Conservation (phyloP, 2,329 filamentous ascomycete genomes). For the Talaromyces sp. region DNA sequence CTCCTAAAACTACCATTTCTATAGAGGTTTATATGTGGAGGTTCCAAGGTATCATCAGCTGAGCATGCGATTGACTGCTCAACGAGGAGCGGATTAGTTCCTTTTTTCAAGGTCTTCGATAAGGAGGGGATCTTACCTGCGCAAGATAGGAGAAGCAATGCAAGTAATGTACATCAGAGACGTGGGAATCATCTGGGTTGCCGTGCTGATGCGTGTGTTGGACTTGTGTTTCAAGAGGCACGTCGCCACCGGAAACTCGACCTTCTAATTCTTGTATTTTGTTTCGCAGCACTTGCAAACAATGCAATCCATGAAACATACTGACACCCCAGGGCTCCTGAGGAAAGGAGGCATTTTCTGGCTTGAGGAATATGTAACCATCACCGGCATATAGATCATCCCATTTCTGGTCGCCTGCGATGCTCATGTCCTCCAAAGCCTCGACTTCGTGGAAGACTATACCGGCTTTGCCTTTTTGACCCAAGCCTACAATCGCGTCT, state of each 20-base stretch:
- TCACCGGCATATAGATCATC: background rate
- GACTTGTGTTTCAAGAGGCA: background rate
- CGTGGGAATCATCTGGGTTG: background rate
- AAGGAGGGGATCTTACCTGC: conserved; percentile 6
- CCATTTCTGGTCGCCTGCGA: conserved; percentile 10
- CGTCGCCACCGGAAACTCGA: background rate
- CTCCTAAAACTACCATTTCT: conserved; percentile 1
- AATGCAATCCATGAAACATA: conserved; percentile 18
- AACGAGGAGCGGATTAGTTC: background rate
- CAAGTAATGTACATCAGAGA: conserved; percentile 4
- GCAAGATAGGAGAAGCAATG: conserved; percentile 18
- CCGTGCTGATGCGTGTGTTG: background rate
- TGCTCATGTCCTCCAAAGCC: conserved; percentile 5
- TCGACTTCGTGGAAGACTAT: conserved; percentile 2
- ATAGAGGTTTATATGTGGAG: conserved; percentile 1
- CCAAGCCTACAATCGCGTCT: background rate
- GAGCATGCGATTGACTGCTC: conserved; percentile 9
- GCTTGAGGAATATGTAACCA: conserved; percentile 1
- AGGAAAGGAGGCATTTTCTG: background rate
- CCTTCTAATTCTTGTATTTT: conserved; percentile 6
- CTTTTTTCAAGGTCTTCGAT: background rate
- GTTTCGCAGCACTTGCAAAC: conserved; percentile 13
- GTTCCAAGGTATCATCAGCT: conserved; percentile 13
- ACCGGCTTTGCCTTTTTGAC: background rate
- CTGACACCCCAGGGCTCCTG: conserved; percentile 14